These are phyloP conservation scores for Ustilago shanxiensis DNA, from an alignment of 1,284 basidiomycete genomes.

Conservation along the genomic window DNA sequence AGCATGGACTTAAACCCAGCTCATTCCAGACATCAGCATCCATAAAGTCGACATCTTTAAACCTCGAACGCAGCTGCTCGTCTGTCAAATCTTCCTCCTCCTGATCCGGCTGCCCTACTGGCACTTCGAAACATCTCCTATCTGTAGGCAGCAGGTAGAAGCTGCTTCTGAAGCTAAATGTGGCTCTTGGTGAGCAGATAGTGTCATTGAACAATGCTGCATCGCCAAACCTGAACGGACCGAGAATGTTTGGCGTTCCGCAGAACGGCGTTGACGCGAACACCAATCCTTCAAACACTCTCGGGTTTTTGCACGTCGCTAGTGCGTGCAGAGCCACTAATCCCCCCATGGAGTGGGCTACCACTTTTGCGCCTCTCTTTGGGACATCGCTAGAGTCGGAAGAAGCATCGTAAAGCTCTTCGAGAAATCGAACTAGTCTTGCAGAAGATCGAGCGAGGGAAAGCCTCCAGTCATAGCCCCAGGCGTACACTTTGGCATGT, in stretches of 20 bases:
- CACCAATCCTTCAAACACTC: constrained; percentile 65
- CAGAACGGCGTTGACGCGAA: constrained; percentile 68
- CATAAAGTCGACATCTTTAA: constrained; percentile 56
- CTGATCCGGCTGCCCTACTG: constrained; percentile 22
- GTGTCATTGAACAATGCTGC: constrained; percentile 62
- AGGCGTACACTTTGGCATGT: constrained; percentile 58
- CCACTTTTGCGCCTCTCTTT: constrained; percentile 65
- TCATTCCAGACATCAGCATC: constrained; percentile 53
- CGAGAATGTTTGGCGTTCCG: constrained; percentile 69
- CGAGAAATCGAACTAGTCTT: constrained; percentile 28
- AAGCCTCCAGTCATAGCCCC: constrained; percentile 69
- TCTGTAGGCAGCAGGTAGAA: constrained; percentile 68
- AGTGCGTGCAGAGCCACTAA: constrained; percentile 69
- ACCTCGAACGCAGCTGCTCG: constrained; percentile 23
- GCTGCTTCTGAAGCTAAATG: constrained; percentile 66
- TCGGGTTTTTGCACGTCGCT: constrained; percentile 58
- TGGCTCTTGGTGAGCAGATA: constrained; percentile 65
- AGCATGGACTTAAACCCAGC: constrained; percentile 50
- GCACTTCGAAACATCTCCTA: constrained; percentile 51
- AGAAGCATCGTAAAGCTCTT: constrained; percentile 55
- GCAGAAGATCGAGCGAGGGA: constrained; percentile 37
- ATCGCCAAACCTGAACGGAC: constrained; percentile 68
- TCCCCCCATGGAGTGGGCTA: constrained; percentile 71
- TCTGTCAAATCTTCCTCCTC: constrained; percentile 44
- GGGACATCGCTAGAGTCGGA: not conserved